Evolutionary conservation across 2,329 filamentous ascomycete species (phyloP), one percentile per base, ranked within the genome.

Genomic region (Phaeomoniella chlamydospora): DNA sequence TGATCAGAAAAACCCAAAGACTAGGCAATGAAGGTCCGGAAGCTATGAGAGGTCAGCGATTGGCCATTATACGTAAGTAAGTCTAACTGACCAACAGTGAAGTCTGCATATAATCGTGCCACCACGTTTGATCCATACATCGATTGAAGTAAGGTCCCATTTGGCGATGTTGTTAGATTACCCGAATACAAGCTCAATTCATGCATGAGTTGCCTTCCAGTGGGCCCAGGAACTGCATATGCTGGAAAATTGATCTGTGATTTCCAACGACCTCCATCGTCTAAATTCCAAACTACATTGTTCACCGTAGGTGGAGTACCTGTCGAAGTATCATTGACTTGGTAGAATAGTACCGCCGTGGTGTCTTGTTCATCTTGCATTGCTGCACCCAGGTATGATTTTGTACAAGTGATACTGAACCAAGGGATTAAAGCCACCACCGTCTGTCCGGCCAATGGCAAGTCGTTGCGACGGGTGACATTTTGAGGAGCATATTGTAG

Each of bases 351-450:
- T 37, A 75, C 64, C 14, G 59, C 69, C 30, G 74, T 68, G 6
- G 79, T 65, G 15, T 72, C 68, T 44, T 26, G 9, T 26, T 9
- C 9, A 26, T 77, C 72, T n/a, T 72, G 69, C 14, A 72, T 66
- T 2, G 69, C 70, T 10, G 64, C 61, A 13, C 67, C 58, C 33
- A 96, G 67, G 52, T 85, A 94, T 31, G 78, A 70, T 37, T 68
- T 58, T 10, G 83, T 80, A 52, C 88, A 98, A 16, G 73, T 62
- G 5, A 68, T 61, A 42, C 70, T 80, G 47, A 85, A 74, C 87
- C 88, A 96, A 17, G 88, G 88, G 15, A 84, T 87, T 36, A 94
- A 61, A 17, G 81, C 87, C 46, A 94, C 73, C 35, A 86, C 65
- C 37, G 79, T 75, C 54, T 83, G 85, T 45, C 80, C 74, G 34